Base-by-base conservation (phyloP, 2,329 filamentous ascomycete genomes). In the Rhynchosporium secalis region DNA sequence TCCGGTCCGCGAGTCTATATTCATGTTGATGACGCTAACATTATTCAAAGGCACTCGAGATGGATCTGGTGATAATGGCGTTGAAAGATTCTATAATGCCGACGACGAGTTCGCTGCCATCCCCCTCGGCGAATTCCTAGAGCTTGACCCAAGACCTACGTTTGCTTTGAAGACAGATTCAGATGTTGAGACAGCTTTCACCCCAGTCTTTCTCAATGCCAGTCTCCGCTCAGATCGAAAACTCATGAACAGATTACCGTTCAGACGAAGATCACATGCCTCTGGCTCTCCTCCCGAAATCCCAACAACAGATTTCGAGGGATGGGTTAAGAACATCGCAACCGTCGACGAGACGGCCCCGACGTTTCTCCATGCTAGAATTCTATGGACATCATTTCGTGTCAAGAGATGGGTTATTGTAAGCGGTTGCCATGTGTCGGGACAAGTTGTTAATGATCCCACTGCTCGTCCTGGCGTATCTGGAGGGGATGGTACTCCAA, bases 131-230 rank as follows among this genome's bases (percentile, higher is more conserved):
- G 89, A 92, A 71, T 77, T 93, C 46, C 76, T 94, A 38, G 89
- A 93, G 70, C 82, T 88, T 65, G 90, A 94, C 72, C 83, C 87
- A 56, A 80, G 90, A 54, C 90, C 90, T 2, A 90, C 88, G 0
- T 91, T 94, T 69, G 81, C 93, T 43, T 78, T 93, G 36, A 89
- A 92, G 67, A 75, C 89, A 47, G 78, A 79, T 66, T 74, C 79
- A 38, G 77, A 77, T 28, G 76, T 79, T 1, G 62, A 66, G 3
- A 79, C 81, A 0, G 77, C 78, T 1, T 74, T 92, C 41, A 79
- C 82, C 38, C 80, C 90, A 2, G 70, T 90, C 0, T 93, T 89
- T 72, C 81, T 83, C 29, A 94, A 94, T 70, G 77, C 80, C 9
- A 82, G 88, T 2, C 76, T 94, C 61, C 83, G 85, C 54, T 79